A percentile compares a stretch with the other conserved stretches of the same genome.
These are phyloP conservation scores for Trichoderma sp. DNA, from an alignment of 2,329 filamentous ascomycete genomes.

Conservation along the genomic window DNA sequence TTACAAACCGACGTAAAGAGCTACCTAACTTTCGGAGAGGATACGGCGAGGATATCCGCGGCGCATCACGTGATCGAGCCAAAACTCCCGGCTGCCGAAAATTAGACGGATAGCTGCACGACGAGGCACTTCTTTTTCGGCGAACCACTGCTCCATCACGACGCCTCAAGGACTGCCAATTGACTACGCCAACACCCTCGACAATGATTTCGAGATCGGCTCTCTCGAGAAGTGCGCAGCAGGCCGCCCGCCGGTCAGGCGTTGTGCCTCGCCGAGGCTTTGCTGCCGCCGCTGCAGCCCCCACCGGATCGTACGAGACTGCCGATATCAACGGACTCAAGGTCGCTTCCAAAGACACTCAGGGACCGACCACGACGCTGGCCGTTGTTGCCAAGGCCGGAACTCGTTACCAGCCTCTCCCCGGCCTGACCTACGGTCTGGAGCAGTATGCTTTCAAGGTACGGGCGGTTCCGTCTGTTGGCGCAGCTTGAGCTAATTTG, in stretches of 20 bases:
- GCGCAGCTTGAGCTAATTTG: slow-evolving; percentile 53
- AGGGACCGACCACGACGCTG: slow-evolving; percentile 86
- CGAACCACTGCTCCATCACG: slow-evolving; percentile 46
- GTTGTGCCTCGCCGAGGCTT: slow-evolving; percentile 60
- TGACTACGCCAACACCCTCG: slow-evolving; percentile 59
- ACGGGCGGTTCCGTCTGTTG: slow-evolving; percentile 30
- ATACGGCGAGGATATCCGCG: slow-evolving; percentile 23
- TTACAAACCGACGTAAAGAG: slow-evolving; percentile 24
- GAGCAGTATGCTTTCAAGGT: slow-evolving; percentile 99
- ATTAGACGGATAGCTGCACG: slow-evolving; percentile 49
- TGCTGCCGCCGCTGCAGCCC: slow-evolving; percentile 57
- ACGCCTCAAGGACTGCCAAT: slow-evolving; percentile 54
- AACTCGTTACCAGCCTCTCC: slow-evolving; percentile 87
- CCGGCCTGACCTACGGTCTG: slow-evolving; percentile 86
- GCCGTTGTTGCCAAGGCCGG: slow-evolving; percentile 93
- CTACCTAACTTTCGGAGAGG: slow-evolving; percentile 5
- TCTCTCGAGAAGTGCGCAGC: slow-evolving; percentile 61
- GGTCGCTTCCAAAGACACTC: slow-evolving; percentile 86
- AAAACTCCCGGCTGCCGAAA: slow-evolving; percentile 44
- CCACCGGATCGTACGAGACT: slow-evolving; percentile 83
- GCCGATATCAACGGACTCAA: slow-evolving; percentile 87
- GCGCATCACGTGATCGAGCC: slow-evolving; percentile 43
- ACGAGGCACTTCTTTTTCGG: slow-evolving; percentile 48
- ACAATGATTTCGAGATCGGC: slow-evolving; percentile 67
- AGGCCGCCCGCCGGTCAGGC: slow-evolving; percentile 60